Evolutionary conservation across 2,329 filamentous ascomycete genomes (phyloP), one percentile per base, ranked within the genome.

Genomic region (Fonsecaea pedrosoi): DNA sequence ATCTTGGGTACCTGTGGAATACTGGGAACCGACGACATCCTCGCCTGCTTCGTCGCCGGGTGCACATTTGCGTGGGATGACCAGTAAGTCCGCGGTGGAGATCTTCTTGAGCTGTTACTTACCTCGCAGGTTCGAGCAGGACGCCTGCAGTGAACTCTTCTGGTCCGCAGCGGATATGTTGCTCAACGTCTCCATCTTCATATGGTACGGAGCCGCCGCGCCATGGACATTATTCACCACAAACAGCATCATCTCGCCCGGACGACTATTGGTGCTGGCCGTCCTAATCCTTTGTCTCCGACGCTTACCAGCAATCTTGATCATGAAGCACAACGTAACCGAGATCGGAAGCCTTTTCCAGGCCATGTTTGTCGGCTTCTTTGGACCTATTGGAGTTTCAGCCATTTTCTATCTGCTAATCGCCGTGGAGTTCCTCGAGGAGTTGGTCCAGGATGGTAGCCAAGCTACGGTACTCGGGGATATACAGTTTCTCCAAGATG

Each of bases 81-180:
- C 42, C 68, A 62, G 83, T 85, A 78, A 73, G 82, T 75, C 5
- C 15, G 12, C 25, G n/a, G 54, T 38, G 32, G 30, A 35, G 5
- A 3, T 15, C 15, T 15, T n/a, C 35, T 64, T 54, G 84, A 83
- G 96, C 92, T 0, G 93, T 92, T 87, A 92, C 96, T 62, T 40
- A 69, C 37, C 54, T 63, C 64, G 61, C 54, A 68, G 67, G 83
- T 97, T 96, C 78, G 89, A 93, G 0, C 82, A 94, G 0, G 91
- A 95, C 77, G 97, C 93, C 0, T 81, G 90, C 72, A 93, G 97
- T 72, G 94, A 97, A 76, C 94, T 91, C 1, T 84, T 97, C n/a
- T 92, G 97, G 75, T 92, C 93, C 0, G 96, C 93, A 0, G 90
- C 97, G 54, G 93, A 97, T 76, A 96, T 96, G 92, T 83, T 97